Percentiles rank a stretch among this genome's conserved stretches.
Conservation (phyloP, 2,329 filamentous ascomycete species). For the Aspergillus chevalieri region DNA sequence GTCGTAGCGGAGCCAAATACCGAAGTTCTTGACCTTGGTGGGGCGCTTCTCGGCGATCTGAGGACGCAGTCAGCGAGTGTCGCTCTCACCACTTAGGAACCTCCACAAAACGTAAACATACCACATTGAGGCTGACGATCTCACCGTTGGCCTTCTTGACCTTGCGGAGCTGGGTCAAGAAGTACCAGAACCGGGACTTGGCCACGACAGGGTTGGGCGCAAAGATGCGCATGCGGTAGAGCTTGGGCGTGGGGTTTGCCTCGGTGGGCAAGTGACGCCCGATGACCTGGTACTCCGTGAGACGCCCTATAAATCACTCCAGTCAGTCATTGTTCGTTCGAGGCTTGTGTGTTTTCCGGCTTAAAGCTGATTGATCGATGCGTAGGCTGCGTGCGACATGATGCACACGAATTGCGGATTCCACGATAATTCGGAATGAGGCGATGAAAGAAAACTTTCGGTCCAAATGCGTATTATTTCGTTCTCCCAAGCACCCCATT, state of each 20-base stretch:
- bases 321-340: slow-evolving; percentile 25
- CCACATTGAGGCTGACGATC: slow-evolving; percentile 94
- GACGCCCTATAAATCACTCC: slow-evolving; percentile 67
- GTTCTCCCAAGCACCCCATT: not conserved
- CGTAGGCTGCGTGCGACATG: slow-evolving; percentile 12
- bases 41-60: slow-evolving; percentile 99
- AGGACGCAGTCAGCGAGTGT: slow-evolving; percentile 10
- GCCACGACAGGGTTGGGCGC: slow-evolving; percentile 95
- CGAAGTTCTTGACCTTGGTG: slow-evolving; percentile 99
- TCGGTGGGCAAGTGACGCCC: slow-evolving; percentile 98
- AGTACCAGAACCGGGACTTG: slow-evolving; percentile 99
- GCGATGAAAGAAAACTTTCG: slow-evolving; percentile 8
- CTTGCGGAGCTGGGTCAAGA: slow-evolving; percentile 97
- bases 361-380: slow-evolving; percentile 8
- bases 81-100: slow-evolving; percentile 1
- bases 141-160: slow-evolving; percentile 99
- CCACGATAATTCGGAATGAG: not conserved
- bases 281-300: slow-evolving; percentile 99
- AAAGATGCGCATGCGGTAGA: slow-evolving; percentile 99
- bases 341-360: slow-evolving; percentile 1
- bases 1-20: slow-evolving; percentile 99
- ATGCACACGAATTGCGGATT: slow-evolving; percentile 6
- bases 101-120: slow-evolving; percentile 46
- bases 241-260: slow-evolving; percentile 91
- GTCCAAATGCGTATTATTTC: slow-evolving; percentile 5